Percentiles rank a stretch among this genome's conserved stretches.
Conservation (phyloP, 2,329 filamentous ascomycete species). For the Stagonosporopsis vannaccii region DNA sequence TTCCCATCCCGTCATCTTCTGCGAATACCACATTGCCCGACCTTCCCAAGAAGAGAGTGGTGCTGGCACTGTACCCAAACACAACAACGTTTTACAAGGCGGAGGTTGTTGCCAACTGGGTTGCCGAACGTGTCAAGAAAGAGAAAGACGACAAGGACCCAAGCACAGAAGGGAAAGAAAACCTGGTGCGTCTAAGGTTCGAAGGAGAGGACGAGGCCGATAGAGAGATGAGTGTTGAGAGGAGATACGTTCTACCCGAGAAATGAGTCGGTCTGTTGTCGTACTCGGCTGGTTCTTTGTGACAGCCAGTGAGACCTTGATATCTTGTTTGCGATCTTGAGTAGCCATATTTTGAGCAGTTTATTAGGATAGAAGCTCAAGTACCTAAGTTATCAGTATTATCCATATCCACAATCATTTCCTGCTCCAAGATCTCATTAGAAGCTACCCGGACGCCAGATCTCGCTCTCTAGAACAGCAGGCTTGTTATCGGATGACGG, state of each 20-base stretch:
- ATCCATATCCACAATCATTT: neutral
- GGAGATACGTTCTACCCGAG: slow-evolving; percentile 57
- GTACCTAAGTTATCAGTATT: neutral
- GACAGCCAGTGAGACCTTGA: neutral
- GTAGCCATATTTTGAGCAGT: neutral
- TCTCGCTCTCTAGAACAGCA: no score
- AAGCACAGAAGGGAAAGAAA: slow-evolving; percentile 44
- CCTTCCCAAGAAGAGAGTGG: slow-evolving; percentile 52
- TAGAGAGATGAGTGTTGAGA: slow-evolving; percentile 57
- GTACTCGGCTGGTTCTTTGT: neutral
- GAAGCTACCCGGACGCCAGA: no score
- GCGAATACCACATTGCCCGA: slow-evolving; percentile 52
- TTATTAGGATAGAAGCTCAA: neutral
- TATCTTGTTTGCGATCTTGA: neutral
- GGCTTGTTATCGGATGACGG: no score
- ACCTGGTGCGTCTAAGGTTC: slow-evolving; percentile 55
- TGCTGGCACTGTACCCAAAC: slow-evolving; percentile 59
- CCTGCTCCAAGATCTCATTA: neutral
- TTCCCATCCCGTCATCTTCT: slow-evolving; percentile 53
- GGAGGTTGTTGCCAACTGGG: slow-evolving; percentile 56
- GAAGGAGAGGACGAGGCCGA: slow-evolving; percentile 58
- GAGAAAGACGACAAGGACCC: slow-evolving; percentile 54
- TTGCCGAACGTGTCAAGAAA: slow-evolving; percentile 39
- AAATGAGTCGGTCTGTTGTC: slow-evolving; percentile 21
- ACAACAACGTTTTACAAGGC: slow-evolving; percentile 64